Evolutionary conservation across 1,284 basidiomycete genomes (phyloP).

Genomic region (Veloporphyrellus conicus): DNA sequence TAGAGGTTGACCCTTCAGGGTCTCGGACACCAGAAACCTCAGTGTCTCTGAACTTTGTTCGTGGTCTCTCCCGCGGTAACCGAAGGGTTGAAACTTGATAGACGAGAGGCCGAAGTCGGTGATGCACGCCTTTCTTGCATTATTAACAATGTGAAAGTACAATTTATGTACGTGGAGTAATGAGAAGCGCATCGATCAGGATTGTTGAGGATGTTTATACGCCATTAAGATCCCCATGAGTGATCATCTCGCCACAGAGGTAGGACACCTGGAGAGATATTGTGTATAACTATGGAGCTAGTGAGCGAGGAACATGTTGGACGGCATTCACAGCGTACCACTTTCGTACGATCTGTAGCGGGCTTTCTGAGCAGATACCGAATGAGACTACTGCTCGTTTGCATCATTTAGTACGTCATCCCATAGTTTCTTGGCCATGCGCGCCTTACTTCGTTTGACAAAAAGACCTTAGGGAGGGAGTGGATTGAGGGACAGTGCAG

Average conservation of each 20-base stretch:
- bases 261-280: background rate
- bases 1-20: background rate
- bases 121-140: background rate
- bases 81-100: background rate
- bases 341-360: background rate
- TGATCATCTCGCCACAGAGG: background rate
- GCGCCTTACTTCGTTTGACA: background rate
- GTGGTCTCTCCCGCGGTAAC: background rate
- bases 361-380: background rate
- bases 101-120: background rate
- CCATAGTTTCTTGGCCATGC: background rate
- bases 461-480: background rate
- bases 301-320: background rate
- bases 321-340: background rate
- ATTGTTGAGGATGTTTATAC: background rate
- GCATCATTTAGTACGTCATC: background rate
- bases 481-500: background rate
- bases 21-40: background rate
- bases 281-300: background rate
- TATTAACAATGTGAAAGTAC: background rate
- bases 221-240: background rate
- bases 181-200: too few species aligned
- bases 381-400: background rate
- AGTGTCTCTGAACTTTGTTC: background rate
- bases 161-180: background rate